Base-by-base conservation (phyloP, 2,329 filamentous ascomycete genomes). In the Podosphaera fusca region DNA sequence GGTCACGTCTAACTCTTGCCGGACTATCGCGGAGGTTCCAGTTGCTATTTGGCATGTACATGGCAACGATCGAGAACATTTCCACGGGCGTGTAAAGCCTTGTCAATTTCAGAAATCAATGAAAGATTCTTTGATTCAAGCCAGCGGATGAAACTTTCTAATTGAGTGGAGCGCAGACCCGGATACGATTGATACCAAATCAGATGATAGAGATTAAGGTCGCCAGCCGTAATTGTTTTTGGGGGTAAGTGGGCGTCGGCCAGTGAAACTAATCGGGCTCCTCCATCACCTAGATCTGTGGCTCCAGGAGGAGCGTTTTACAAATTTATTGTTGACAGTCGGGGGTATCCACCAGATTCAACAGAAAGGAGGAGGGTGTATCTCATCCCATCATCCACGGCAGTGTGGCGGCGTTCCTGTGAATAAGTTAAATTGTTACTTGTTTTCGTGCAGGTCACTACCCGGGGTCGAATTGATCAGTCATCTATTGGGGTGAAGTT, bases 41-140 rank as follows among this genome's bases (percentile, higher is more conserved):
- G 14, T 14, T 55, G 36, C 36, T 42, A 55, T 3, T 35, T 29
- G n/a, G 35, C 52, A 40, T 29, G 52, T 40, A 7, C 51, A 40
- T 40, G 40, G 38, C 53, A 55, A 7, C 45, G 38, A 35, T 45
- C 53, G 6, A 45, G 30, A 45, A 55, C 4, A 45, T 55, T 55
- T 10, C 36, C 30, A 8, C 36, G 14, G 30, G 40, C 33, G 12
- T 55, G 53, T 5, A n/a, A 45, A 7, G 36, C 21, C n/a, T 42
- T 46, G 30, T 55, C 40, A 45, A 46, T 30, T 46, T 55, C 36
- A 55, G 53, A 55, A 14, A 55, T 30, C 34, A 55, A 34, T n/a
- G 38, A 45, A n/a, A 55, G 35, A 38, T 46, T 29, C 8, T 55
- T 55, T 12, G n/a, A 21, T 10, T 55, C 40, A 31, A 55, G 36